Evolutionary conservation across 2,329 filamentous ascomycete species (phyloP), one percentile per base, ranked within the genome.

Genomic region (Botrytis porri): DNA sequence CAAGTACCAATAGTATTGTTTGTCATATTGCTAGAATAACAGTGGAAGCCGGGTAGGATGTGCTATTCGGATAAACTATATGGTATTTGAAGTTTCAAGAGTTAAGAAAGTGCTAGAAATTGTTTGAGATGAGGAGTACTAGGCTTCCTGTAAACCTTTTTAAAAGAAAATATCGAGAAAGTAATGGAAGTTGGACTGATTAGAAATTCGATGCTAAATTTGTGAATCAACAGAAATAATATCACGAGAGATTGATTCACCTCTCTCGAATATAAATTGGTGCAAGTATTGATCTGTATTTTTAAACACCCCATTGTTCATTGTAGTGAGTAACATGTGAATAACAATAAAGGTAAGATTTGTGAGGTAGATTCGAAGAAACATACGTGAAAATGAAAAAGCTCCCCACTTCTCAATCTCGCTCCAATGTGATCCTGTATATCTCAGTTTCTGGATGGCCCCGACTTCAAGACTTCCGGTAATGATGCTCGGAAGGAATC

Each of bases 1-100:
- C 69, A 70, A 45, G 41, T 63, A 9, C 69, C 69, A 59, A 70
- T 41, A 16, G 59, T 39, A n/a, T 39, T 63, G 32, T 63, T 51
- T 20, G 41, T 32, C 69, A 70, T 70, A 51, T 10, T 39, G 22
- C 16, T 9, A 10, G 22, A 62, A 25, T 29, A 7, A 63, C 4
- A 29, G 3, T 29, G 4, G 29, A 25, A 37, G 9, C 12, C 4
- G 18, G 16, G 16, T n/a, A 29, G 1, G 39, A 20, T n/a, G 20
- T 7, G 54, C 4, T 62, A 8, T 20, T 20, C 5, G 4, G 59
- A 70, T 48, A 10, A 63, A 63, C 7, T 39, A 12, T 57, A 18
- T 25, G 25, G 48, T 41, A 22, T 57, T n/a, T 32, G 10, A 1
- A 41, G 37, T 57, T 22, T 16, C 5, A 32, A 32, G n/a, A 32